Base-by-base conservation (phyloP, 805 yeast genomes). In the Cyberlindnera suaveolens region DNA sequence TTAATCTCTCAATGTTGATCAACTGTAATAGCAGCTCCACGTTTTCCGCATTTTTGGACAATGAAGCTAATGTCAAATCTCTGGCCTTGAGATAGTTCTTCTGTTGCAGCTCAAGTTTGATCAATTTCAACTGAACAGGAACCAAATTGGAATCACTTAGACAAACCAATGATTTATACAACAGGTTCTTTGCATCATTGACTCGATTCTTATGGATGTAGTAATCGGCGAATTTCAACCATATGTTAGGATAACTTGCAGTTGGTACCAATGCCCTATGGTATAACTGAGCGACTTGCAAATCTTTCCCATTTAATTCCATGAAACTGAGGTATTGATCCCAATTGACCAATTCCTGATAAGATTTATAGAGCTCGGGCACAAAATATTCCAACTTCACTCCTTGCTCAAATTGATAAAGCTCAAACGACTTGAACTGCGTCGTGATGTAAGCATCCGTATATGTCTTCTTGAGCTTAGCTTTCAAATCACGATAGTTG, bases 341-440 rank as follows among this genome's bases (percentile, higher is more conserved):
- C 79, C 95, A 83, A 10, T 64, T 66, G 16, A 71, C 73, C 17
- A 82, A 54, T 50, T 83, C 85, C 39, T 75, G 71, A 49, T 36
- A 46, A 3, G 67, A 56, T 36, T 43, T 51, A 10, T 65, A 44
- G 7, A 56, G 46, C 13, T 61, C 54, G 1, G 70, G 66, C 23
- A 62, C 63, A 49, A 57, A 73, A 47, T 63, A 72, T 7, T 69
- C 70, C 9, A 60, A 47, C 6, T 56, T 49, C 6, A 78, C 51
- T 2, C 58, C 54, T 44, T 67, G 67, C 47, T 81, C 87, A 57
- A 57, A 80, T 8, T 62, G 58, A 56, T 68, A 79, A 11, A 76
- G 42, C 45, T 75, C 77, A 57, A 63, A 77, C 1, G 69, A 66
- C 37, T 71, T 68, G 50, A 65, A 76, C 51, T 80, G 86, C 1